Evolutionary conservation across 2,329 filamentous ascomycete genomes (phyloP).

Genomic region (Torrubiella hemipterigena): DNA sequence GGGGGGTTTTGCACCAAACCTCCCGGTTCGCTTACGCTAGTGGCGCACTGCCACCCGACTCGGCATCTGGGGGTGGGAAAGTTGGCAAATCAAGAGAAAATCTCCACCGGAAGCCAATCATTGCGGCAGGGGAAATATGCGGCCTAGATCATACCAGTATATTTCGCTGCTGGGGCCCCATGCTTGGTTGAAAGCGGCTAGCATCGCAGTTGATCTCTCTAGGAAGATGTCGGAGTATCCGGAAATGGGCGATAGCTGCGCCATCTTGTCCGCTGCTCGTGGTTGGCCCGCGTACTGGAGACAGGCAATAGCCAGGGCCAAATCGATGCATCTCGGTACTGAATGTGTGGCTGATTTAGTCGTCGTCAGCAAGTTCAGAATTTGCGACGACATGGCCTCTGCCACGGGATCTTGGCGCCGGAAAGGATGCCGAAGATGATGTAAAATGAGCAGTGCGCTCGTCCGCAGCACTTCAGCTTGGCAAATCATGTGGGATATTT

Average conservation of each 20-base stretch:
- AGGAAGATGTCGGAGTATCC: conserved; percentile 5
- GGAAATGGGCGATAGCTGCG: conserved; percentile 6
- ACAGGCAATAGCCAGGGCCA: conserved; percentile 13
- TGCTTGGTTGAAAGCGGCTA: neutral
- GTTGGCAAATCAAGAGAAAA: neutral
- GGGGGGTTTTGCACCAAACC: neutral
- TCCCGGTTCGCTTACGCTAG: neutral
- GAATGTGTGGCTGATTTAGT: conserved; percentile 9
- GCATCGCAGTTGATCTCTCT: neutral
- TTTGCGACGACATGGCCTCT: conserved; percentile 9
- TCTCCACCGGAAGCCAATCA: neutral
- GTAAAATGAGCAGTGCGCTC: conserved; percentile 12
- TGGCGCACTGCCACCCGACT: neutral
- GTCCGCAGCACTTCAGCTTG: conserved; percentile 14
- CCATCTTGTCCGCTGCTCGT: conserved; percentile 6
- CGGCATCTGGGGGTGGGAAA: neutral
- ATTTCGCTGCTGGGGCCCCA: neutral
- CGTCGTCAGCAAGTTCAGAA: conserved; percentile 13
- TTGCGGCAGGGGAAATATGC: conserved; percentile 1
- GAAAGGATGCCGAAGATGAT: conserved; percentile 12
- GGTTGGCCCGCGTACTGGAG: conserved; percentile 10
- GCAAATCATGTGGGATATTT: conserved; percentile 16
- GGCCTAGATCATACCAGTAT: conserved; percentile 3
- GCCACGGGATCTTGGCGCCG: conserved; percentile 10
- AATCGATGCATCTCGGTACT: conserved; percentile 10